Base-by-base conservation (phyloP, 2,329 filamentous ascomycete species). In the Cephalotrichum gorgonifer region DNA sequence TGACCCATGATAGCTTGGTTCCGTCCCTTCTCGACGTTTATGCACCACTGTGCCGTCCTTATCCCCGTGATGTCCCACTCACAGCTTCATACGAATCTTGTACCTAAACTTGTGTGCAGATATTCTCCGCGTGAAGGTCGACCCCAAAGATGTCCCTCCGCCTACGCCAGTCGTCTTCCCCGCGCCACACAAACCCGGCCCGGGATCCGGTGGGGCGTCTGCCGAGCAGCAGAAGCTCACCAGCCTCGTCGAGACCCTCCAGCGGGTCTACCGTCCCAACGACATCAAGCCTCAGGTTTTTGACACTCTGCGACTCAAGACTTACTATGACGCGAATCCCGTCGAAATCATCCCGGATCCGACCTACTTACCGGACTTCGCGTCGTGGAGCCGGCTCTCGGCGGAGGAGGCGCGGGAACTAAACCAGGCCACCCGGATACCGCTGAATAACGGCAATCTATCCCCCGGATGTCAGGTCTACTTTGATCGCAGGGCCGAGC, bases 391-490 rank as follows among this genome's bases (percentile, higher is more conserved):
- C 43, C 62, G 58, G 14, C 60, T 78, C 23, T 66, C 68, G 2
- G 52, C 66, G 8, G 76, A 80, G 26, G 68, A 76, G 53, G 74
- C 73, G 50, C 66, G 66, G 38, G 64, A 71, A 31, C 64, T 62
- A 53, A 76, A 79, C 50, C 63, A 70, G 38, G 64, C 67, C 33
- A 76, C 77, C 20, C 69, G 71, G 17, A 64, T 54, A 26, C 69
- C 64, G 4, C 62, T 83, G 43, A 73, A 67, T 54, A 80, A 75
- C 48, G 75, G 75, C 23, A 73, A 68, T 48, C 56, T 68, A 20
- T 78, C 77, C 1, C 79, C 80, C 1, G 79, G 79, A 33, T 74
- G 74, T 45, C 70, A 74, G 49, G 70, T 73, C 38, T 84, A 81
- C 54, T 59, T 76, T 9, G 80, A 84, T 52, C 75, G 79, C 47